Evolutionary conservation across 2,329 filamentous ascomycete species (phyloP).

Genomic region (Cercospora janseana): DNA sequence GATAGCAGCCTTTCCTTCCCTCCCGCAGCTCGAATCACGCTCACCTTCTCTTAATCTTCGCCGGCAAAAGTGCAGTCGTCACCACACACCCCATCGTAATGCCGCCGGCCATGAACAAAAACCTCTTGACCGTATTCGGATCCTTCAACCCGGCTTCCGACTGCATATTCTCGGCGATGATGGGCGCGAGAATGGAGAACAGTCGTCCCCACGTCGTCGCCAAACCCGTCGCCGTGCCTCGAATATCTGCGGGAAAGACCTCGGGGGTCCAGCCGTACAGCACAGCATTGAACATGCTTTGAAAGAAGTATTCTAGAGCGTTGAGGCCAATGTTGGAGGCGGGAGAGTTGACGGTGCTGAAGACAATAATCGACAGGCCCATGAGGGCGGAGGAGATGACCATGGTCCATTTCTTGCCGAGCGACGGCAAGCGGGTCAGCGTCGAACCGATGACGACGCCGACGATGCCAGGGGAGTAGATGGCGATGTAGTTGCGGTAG

Average conservation of each 20-base stretch:
- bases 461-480: constrained; percentile 53
- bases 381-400: constrained; percentile 45
- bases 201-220: constrained; percentile 60
- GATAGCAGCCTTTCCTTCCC: too few relatives aligned
- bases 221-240: constrained; percentile 51
- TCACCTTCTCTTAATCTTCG: constrained; percentile 40
- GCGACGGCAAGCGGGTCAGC: constrained; percentile 47
- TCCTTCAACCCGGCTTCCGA: constrained; percentile 22
- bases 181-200: constrained; percentile 58
- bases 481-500: constrained; percentile 56
- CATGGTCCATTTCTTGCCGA: constrained; percentile 50
- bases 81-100: constrained; percentile 55
- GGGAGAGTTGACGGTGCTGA: constrained; percentile 46
- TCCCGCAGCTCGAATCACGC: too few relatives aligned
- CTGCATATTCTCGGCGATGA: constrained; percentile 52
- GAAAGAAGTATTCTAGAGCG: constrained; percentile 55
- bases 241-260: constrained; percentile 51
- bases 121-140: constrained; percentile 45
- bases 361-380: constrained; percentile 48
- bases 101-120: constrained; percentile 57
- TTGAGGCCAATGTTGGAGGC: constrained; percentile 51
- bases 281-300: constrained; percentile 53
- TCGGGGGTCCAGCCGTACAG: constrained; percentile 55
- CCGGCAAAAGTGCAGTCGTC: constrained; percentile 51
- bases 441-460: constrained; percentile 52